Conservation (phyloP, 2,329 filamentous ascomycete species). For the Zymoseptoria crescenta region DNA sequence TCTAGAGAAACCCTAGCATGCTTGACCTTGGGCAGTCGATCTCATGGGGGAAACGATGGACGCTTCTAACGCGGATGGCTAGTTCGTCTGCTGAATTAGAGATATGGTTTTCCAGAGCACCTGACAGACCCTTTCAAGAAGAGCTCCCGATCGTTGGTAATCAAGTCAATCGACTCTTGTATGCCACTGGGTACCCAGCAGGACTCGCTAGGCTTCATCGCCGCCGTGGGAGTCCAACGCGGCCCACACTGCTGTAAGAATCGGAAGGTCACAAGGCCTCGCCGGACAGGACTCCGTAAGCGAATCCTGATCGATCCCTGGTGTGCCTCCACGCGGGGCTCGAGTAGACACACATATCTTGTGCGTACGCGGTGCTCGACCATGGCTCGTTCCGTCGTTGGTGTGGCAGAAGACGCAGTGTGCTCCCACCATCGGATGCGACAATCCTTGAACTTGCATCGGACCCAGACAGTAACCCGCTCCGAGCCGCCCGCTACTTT, state of each 20-base stretch:
- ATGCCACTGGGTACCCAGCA: background rate
- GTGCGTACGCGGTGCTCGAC: background rate
- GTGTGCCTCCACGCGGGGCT: background rate
- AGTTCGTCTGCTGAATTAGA: no score
- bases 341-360: background rate
- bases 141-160: background rate
- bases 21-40: no score
- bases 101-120: background rate
- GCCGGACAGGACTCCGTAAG: background rate
- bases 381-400: background rate
- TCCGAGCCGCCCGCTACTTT: background rate
- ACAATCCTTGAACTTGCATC: background rate
- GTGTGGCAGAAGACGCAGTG: background rate
- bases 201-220: background rate
- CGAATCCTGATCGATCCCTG: background rate
- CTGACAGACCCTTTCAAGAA: background rate
- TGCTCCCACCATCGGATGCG: background rate
- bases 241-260: background rate
- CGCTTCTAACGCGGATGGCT: background rate
- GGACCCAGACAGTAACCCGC: background rate
- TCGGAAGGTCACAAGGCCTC: background rate
- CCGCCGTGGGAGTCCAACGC: background rate
- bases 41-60: background rate
- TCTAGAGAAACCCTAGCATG: no score
- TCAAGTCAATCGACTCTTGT: background rate